Percentiles rank a stretch among this genome's conserved stretches.
phyloP scores from a whole-genome alignment of 306 rosid genomes.

The Rosa rugosa region DNA sequence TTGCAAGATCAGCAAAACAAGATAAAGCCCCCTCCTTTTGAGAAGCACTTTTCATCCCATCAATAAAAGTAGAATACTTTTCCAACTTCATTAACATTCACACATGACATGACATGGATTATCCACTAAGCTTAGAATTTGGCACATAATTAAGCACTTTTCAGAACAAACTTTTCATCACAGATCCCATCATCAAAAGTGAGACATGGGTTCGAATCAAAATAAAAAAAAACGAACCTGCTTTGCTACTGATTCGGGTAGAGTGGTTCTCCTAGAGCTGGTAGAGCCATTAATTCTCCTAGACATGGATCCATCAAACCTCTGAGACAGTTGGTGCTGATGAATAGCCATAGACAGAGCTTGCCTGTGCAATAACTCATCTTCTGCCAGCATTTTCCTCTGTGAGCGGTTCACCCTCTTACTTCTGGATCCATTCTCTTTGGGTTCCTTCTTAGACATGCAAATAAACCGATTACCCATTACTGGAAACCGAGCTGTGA shows the following conservation, averaged over 20 bases:
- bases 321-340: conserved; percentile 90
- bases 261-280: conserved; percentile 69
- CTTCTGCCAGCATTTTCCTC: conserved; percentile 77
- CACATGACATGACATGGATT: not conserved
- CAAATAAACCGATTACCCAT: conserved; percentile 96
- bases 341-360: conserved; percentile 91
- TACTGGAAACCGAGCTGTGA: not conserved
- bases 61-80: conserved; percentile 14
- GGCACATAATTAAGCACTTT: conserved; percentile 30
- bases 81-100: conserved; percentile 16
- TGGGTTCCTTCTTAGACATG: conserved; percentile 72
- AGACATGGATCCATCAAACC: conserved; percentile 98
- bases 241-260: conserved; percentile 62
- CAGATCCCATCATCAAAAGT: conserved; percentile 33
- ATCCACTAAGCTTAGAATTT: conserved; percentile 2
- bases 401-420: conserved; percentile 87
- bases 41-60: conserved; percentile 17
- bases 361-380: conserved; percentile 82
- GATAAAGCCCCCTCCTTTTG: not conserved
- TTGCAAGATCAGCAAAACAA: conserved; percentile 13
- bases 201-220: not conserved
- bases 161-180: conserved; percentile 34
- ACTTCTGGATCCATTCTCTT: conserved; percentile 84
- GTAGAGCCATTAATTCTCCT: conserved; percentile 75
- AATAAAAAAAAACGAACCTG: conserved; percentile 41